A percentile compares a stretch with the other conserved stretches of the same genome.
These are phyloP conservation scores for Marasmius fiardii DNA, from an alignment of 1,284 basidiomycete genomes.

Conservation along the genomic window DNA sequence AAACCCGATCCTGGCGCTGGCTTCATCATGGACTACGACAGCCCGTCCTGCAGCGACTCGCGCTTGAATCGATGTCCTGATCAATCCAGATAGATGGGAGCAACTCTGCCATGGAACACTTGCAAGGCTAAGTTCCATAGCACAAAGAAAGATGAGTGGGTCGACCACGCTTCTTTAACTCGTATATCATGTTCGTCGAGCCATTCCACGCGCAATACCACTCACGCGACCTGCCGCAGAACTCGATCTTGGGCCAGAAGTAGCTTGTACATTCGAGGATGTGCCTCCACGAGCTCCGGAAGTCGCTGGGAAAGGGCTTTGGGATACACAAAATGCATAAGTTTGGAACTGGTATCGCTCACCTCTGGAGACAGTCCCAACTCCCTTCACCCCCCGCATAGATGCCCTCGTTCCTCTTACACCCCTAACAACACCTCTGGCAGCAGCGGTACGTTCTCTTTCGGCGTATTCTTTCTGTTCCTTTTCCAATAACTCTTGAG, in stretches of 20 bases:
- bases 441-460: slow-evolving; percentile 30
- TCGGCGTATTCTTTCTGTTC: slow-evolving; percentile 45
- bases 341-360: background rate
- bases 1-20: no score
- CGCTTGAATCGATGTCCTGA: no score
- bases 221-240: background rate
- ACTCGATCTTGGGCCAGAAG: background rate
- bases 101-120: no score
- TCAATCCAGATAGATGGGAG: no score
- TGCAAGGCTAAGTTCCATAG: no score
- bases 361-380: slow-evolving; percentile 30
- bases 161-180: background rate
- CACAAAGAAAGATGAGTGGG: no score
- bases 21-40: no score
- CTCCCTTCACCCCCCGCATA: slow-evolving; percentile 34
- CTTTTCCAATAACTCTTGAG: slow-evolving; percentile 42
- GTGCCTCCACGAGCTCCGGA: background rate
- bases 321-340: background rate
- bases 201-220: background rate
- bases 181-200: background rate
- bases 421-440: slow-evolving; percentile 51
- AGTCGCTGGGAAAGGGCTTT: background rate
- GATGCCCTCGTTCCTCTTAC: slow-evolving; percentile 54
- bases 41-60: no score
- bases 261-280: background rate